Base-by-base conservation (phyloP, 2,329 filamentous ascomycete species). In the Hawksworthiomyces lignivorus region DNA sequence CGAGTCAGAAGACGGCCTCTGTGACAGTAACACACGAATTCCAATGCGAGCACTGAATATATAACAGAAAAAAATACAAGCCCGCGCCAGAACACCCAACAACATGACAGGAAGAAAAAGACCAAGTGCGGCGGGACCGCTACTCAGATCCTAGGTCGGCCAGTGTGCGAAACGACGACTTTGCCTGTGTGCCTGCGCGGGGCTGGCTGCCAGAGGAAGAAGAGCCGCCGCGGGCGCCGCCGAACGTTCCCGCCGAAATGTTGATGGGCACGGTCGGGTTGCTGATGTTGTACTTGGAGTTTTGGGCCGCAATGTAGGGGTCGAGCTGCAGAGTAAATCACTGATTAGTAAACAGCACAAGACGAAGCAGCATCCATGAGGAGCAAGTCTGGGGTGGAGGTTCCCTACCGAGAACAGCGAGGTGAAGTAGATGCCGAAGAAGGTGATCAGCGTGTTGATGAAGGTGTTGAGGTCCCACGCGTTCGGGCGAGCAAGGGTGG, bases 381-480 rank as follows among this genome's bases (percentile, higher is more conserved):
- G n/a, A n/a, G n/a, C n/a, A n/a, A n/a, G n/a, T n/a, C n/a, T n/a
- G n/a, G n/a, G n/a, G n/a, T n/a, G n/a, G n/a, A n/a, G n/a, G n/a
- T n/a, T n/a, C n/a, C 73, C 43, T 64, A 72, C 75, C 56, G 76
- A 72, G 50, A 82, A 70, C n/a, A 83, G 59, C 4, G 75, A 79
- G 7, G 68, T 66, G 32, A 82, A 58, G 54, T 82, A 83, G 4
- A 83, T 59, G 12, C 76, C 78, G 34, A 81, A 62, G 47, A 82
- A 77, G 6, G 64, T 61, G 34, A 79, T 52, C 7, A 81, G 50
- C 0, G 64, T 55, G 51, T 73, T 69, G 37, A 79, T 43, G 18
- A 79, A 50, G 39, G 58, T 56, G 44, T 67, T 66, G 8, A 72
- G 49, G 43, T 68, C 52, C 50, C 52, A 57, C 26, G 45, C 47